Evolutionary conservation across 202 grass and related monocot species (phyloP), one percentile per base, ranked within the genome.

Genomic region (Setaria viridis): DNA sequence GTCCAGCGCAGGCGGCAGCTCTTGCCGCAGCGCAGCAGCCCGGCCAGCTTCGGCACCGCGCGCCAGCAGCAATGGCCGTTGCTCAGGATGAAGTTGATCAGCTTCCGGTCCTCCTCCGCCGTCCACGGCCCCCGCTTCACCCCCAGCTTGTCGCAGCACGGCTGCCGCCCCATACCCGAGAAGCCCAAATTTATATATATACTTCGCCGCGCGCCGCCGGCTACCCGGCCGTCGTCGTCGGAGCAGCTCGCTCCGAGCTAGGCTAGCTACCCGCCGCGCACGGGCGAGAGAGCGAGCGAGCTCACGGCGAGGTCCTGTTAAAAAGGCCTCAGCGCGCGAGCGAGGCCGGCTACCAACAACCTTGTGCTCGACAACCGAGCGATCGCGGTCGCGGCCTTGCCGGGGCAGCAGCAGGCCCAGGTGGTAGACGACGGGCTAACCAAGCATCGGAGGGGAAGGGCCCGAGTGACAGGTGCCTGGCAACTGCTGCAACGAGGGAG

Each of bases 111-210:
- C 85, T 99, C 97, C 88, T 94, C 97, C 35, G 88, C 90, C 67
- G 97, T 96, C 97, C 97, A 99, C 20, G 97, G 97, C 2, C 97
- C 97, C 11, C 94, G 64, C 92, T 99, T 99, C 90, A 99, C 97
- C 20, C 91, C 88, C 66, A 94, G 87, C 85, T 96, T 99, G 72
- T 99, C 93, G 37, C 97, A 99, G 88, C 97, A 99, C 13, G 97
- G 97, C 76, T 95, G 94, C 81, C 97, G 80, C 25, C 93, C 97
- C 97, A 99, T 97, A 37, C 2, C 5, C 45, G 19, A 41, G 39
- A 13, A 19, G 0, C 68, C 39, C 41, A 46, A 39, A 11, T 11
- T 19, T 13, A 4, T 5, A 29, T 20, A 2, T 9, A 16, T 47
- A 0, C 10, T 12, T 16, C 9, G 20, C 19, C 9, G 37, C 35